Base-by-base conservation (phyloP, 345 rosid species). In the Syzygium grande region DNA sequence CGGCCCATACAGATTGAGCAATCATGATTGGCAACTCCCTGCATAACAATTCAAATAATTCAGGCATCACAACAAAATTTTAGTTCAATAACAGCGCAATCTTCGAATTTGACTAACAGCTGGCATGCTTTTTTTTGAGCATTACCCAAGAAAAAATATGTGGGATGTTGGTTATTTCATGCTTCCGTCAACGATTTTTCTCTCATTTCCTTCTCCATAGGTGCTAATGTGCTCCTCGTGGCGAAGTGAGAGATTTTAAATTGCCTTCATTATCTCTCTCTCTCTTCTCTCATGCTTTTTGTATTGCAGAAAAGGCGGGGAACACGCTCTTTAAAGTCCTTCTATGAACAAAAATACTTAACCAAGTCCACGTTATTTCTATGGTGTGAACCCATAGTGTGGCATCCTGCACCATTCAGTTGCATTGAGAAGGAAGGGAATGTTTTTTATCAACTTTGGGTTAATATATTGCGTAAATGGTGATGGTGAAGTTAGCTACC, bases 121-220 rank as follows among this genome's bases (percentile, higher is more conserved):
- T 6, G 8, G 73, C 6, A n/a, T 61, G 73, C 34, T n/a, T n/a
- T 61, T 38, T 61, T 61, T 9, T 61, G 0, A 61, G 19, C 73
- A 61, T 85, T 94, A 97, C 99, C 97, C 95, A 97, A 86, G 99
- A 94, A 92, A 97, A 97, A 25, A 93, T 87, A 92, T 96, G n/a
- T n/a, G n/a, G 43, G 2, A 97, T 97, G 93, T 89, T 94, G 87
- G 99, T 96, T 54, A 95, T 97, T 92, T 97, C 99, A 51, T 95
- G 99, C 94, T 96, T 89, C 99, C 96, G n/a, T n/a, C n/a, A n/a
- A n/a, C n/a, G n/a, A n/a, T n/a, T 91, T 98, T 94, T 97, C 96
- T 86, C 99, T 3, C 41, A 38, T 38, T 38, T 38, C 41, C 41
- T 38, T 97, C 96, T 86, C 99, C 99, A 16, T 95, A 97, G 5